Conservation (phyloP, 208 protist species). For the Crithidia mellificae region DNA sequence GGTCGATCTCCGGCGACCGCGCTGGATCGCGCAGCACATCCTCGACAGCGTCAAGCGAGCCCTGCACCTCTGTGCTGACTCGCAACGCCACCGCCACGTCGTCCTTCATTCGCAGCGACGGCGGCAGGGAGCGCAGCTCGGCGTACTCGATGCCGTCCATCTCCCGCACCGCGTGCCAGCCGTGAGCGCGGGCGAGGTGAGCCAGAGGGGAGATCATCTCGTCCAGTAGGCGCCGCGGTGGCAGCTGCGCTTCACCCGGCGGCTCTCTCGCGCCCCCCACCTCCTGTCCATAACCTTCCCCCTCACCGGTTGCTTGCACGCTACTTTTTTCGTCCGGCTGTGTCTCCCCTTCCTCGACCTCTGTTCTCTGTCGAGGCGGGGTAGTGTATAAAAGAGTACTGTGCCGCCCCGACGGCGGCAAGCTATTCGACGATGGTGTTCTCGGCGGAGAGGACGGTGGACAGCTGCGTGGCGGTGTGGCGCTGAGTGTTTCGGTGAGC, state of each 20-base stretch:
- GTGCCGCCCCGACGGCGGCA: neutral
- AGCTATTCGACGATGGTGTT: neutral
- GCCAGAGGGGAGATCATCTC: constrained; percentile 10
- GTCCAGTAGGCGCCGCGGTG: neutral
- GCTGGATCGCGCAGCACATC: constrained; percentile 10
- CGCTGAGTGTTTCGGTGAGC: constrained; percentile 4
- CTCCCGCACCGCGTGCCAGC: constrained; percentile 29
- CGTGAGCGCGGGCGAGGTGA: constrained; percentile 19
- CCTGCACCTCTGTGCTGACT: constrained; percentile 20
- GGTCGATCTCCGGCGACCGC: constrained; percentile 20
- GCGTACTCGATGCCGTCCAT: constrained; percentile 15
- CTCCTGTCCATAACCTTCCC: no score
- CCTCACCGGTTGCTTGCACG: no score
- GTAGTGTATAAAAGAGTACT: neutral
- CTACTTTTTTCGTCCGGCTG: neutral
- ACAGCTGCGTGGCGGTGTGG: neutral
- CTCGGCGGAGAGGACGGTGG: neutral
- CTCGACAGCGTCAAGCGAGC: constrained; percentile 20
- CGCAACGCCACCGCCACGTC: constrained; percentile 29
- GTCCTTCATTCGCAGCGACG: constrained; percentile 4
- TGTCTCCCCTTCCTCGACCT: neutral
- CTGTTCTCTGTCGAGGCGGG: neutral
- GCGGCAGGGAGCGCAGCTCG: constrained; percentile 25
- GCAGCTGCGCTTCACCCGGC: no score
- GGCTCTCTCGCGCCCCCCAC: no score